Evolutionary conservation across 495 filamentous ascomycete genomes (phyloP).

Genomic region (Lentithecium fluviatile): DNA sequence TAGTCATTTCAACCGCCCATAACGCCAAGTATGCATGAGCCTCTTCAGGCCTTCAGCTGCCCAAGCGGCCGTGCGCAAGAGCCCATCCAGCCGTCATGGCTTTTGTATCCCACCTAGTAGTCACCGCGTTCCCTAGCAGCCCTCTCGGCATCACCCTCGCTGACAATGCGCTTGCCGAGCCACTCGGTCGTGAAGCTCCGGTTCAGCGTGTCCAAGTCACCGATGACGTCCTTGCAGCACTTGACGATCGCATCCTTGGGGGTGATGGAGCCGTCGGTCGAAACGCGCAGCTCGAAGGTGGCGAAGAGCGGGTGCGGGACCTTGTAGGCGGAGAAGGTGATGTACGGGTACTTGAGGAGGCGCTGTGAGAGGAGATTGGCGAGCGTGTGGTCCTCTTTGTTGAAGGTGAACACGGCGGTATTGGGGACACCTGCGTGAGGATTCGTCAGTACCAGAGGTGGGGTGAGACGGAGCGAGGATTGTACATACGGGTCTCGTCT

Average conservation of each 20-base stretch:
- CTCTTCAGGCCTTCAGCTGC: too few species aligned
- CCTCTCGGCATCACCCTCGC: conserved; percentile 30
- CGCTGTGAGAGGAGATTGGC: conserved; percentile 82
- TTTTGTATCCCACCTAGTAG: neutral
- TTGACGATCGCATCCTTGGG: conserved; percentile 83
- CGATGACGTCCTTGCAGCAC: conserved; percentile 74
- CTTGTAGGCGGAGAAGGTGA: conserved; percentile 86
- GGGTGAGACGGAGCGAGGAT: conserved; percentile 4
- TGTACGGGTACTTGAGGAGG: conserved; percentile 73
- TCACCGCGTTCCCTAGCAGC: conserved; percentile 14
- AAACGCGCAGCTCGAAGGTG: conserved; percentile 81
- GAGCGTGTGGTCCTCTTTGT: conserved; percentile 96
- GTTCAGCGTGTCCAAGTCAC: conserved; percentile 69
- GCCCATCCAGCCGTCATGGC: too few species aligned
- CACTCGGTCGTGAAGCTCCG: conserved; percentile 94
- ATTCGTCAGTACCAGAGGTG: conserved; percentile 5
- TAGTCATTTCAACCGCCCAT: too few species aligned
- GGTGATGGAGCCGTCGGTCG: conserved; percentile 84
- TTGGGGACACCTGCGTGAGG: conserved; percentile 68
- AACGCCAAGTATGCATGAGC: too few species aligned
- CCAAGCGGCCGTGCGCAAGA: too few species aligned
- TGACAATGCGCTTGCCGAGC: conserved; percentile 80
- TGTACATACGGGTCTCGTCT: conserved; percentile 74
- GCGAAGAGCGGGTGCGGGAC: conserved; percentile 78
- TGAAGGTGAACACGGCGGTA: conserved; percentile 84